These are phyloP conservation scores for Ziziphus jujuba DNA, from an alignment of 306 rosid species.

Conservation along the genomic window DNA sequence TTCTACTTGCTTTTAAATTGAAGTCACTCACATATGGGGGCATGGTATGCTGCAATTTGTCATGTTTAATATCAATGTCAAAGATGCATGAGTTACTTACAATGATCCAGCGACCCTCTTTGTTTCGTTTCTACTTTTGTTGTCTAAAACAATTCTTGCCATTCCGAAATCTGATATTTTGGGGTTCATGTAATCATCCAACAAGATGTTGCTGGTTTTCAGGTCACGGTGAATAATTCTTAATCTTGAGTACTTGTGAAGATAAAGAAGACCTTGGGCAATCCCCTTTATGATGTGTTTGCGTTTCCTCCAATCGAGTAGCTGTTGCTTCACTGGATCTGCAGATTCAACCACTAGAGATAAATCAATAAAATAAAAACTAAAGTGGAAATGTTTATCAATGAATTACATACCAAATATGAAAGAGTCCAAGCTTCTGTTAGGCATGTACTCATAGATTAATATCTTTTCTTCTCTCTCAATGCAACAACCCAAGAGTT, in stretches of 20 bases:
- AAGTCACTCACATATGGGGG: not conserved
- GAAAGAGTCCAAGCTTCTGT: conserved; percentile 38
- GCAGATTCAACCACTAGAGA: not conserved
- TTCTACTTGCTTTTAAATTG: too few relatives aligned
- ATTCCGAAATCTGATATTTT: conserved; percentile 23
- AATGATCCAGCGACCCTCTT: conserved; percentile 18
- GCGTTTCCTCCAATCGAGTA: conserved; percentile 11
- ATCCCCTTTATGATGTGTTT: conserved; percentile 17
- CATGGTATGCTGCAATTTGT: too few relatives aligned
- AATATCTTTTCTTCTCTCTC: conserved; percentile 27
- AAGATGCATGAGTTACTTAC: not conserved
- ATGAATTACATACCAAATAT: conserved; percentile 26
- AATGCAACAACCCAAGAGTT: conserved; percentile 35
- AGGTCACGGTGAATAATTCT: conserved; percentile 16
- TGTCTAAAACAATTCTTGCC: conserved; percentile 6
- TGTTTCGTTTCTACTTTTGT: conserved; percentile 11
- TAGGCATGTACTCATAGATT: conserved; percentile 35
- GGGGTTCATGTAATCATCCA: conserved; percentile 23
- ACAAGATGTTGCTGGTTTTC: conserved; percentile 22
- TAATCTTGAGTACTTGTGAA: conserved; percentile 26
- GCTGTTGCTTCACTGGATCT: conserved; percentile 2
- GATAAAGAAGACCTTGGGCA: conserved; percentile 22
- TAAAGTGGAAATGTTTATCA: not conserved
- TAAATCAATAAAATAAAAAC: not conserved
- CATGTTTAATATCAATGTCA: not conserved